A percentile compares a stretch with the other conserved stretches of the same genome.
phyloP scores from a whole-genome alignment of 2,329 filamentous ascomycete genomes.

The Talaromyces marneffei region DNA sequence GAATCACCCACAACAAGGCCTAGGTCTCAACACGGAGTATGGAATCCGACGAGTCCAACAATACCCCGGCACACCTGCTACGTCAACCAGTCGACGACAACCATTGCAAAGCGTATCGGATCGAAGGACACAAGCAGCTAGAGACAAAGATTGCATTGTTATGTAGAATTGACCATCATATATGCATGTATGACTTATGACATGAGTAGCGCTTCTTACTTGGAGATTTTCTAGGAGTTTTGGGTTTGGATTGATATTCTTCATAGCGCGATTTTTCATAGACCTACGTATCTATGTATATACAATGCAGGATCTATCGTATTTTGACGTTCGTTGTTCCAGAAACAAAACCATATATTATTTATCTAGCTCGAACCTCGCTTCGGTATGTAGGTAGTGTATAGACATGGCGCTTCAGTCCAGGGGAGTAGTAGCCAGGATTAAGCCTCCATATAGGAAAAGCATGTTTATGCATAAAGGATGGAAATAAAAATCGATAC shows the following conservation, averaged over 20 bases:
- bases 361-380: neutral
- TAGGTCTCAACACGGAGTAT: neutral
- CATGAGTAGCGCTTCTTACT: neutral
- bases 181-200: neutral
- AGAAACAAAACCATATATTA: neutral
- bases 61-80: constrained; percentile 6
- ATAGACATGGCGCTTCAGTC: neutral
- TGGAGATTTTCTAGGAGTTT: neutral
- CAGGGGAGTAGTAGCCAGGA: neutral
- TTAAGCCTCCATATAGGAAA: neutral
- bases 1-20: neutral
- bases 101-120: constrained; percentile 9
- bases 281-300: neutral
- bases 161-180: constrained; percentile 27
- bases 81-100: constrained; percentile 8
- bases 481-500: neutral
- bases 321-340: neutral
- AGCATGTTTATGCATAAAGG: too few species aligned
- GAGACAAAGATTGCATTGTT: constrained; percentile 40
- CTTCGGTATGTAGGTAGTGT: neutral
- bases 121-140: constrained; percentile 16
- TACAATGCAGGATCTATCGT: neutral
- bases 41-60: neutral
- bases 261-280: neutral
- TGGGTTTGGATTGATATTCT: neutral